Percentiles rank a stretch among this genome's conserved stretches.
These are phyloP conservation scores for Scedosporium apiospermum DNA, from an alignment of 2,329 filamentous ascomycete species.

Conservation along the genomic window DNA sequence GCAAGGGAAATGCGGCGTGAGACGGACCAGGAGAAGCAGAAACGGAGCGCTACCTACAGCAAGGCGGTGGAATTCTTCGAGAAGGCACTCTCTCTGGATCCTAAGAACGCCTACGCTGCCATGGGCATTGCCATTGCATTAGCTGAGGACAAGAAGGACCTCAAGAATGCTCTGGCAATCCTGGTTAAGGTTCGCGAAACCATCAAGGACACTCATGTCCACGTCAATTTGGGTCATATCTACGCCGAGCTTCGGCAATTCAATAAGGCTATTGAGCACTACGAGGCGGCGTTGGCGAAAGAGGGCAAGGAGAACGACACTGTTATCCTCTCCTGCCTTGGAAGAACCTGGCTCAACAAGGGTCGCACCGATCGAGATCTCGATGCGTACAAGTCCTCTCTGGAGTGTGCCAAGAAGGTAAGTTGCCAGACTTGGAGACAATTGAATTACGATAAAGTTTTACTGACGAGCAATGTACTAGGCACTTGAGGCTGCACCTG, in stretches of 20 bases:
- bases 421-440: constrained; percentile 10
- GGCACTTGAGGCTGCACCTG: constrained; percentile 69
- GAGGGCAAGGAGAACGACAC: constrained; percentile 66
- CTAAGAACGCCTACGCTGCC: constrained; percentile 90
- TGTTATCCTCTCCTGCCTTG: constrained; percentile 74
- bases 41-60: constrained; percentile 75
- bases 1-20: constrained; percentile 92
- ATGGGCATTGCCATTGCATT: constrained; percentile 93
- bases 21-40: constrained; percentile 82
- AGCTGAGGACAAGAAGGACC: constrained; percentile 89
- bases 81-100: constrained; percentile 89
- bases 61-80: constrained; percentile 98
- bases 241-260: constrained; percentile 87
- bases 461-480: constrained; percentile 22
- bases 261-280: constrained; percentile 85
- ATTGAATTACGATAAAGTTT: background rate
- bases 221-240: constrained; percentile 87
- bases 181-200: constrained; percentile 88
- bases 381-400: constrained; percentile 45
- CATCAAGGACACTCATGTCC: constrained; percentile 77
- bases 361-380: constrained; percentile 55
- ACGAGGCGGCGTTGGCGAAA: constrained; percentile 74
- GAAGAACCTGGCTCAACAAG: constrained; percentile 77
- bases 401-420: constrained; percentile 56
- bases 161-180: constrained; percentile 70